Base-by-base conservation (phyloP, 768 basidiomycete species). In the Pisolithus orientalis region DNA sequence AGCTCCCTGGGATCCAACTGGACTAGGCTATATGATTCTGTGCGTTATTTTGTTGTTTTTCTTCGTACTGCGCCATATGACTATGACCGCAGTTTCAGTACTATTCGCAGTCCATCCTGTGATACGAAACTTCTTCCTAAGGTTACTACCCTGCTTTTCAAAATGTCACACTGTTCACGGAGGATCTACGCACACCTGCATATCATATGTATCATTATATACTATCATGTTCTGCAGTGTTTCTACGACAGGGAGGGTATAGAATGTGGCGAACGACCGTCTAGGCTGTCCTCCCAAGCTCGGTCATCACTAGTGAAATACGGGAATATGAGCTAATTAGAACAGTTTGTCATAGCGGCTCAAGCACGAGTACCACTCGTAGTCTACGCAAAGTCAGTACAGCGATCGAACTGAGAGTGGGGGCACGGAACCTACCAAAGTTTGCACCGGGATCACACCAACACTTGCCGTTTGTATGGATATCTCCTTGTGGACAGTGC, bases 21-120 rank as follows among this genome's bases (percentile, higher is more conserved):
- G 87, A 98, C 96, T 37, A 78, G 94, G 58, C 69, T 98, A 32
- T 99, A 99, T 65, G 96, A 99, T 69, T 96, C 92, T 54, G 90
- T 92, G 62, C 62, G 86, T 62, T 31, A 39, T 27, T 14, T 31
- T 57, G 13, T 29, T 9, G 5, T 11, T 31, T 34, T 38, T 10
- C 39, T 32, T 40, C 47, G 21, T 13, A 7, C 6, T 25, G 13
- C 28, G 52, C 11, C 38, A 28, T 32, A 11, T 25, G 52, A 34
- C 29, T 21, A 7, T 48, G 17, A 32, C 24, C 48, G 32, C 60
- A 94, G 91, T 94, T 86, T 71, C 92, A 94, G 76, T 94, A 94
- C 65, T 93, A 93, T 67, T 92, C 90, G 25, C 91, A 94, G 66
- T 92, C 88, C 49, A 92, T 93, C 74, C 63, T 92, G 55, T 82